A percentile compares a stretch with the other conserved stretches of the same genome.
phyloP scores from a whole-genome alignment of 495 filamentous ascomycete genomes.

The Rusavskia elegans region DNA sequence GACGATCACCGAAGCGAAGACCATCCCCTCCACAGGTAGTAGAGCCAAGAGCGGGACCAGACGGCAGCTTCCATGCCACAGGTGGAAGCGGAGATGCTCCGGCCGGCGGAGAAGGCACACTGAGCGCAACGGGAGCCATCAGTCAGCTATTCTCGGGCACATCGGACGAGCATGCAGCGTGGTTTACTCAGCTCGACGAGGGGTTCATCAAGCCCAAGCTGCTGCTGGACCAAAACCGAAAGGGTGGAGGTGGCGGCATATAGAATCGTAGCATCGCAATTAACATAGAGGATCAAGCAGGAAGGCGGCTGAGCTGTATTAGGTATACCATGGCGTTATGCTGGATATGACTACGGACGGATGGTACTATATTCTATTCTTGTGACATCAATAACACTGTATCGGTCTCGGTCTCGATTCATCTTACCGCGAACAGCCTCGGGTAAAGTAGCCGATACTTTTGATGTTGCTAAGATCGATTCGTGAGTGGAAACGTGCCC shows the following conservation, averaged over 20 bases:
- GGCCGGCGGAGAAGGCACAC: constrained; percentile 7
- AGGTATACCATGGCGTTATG: too few relatives aligned
- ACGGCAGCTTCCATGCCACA: constrained; percentile 14
- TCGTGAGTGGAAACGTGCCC: too few relatives aligned
- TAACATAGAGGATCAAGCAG: too few relatives aligned
- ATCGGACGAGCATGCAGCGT: constrained; percentile 72
- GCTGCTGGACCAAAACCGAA: constrained; percentile 51
- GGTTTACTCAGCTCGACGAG: constrained; percentile 90
- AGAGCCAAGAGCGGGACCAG: constrained; percentile 12
- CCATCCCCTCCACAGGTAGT: constrained; percentile 35
- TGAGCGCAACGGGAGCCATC: constrained; percentile 46
- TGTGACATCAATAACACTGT: too few relatives aligned
- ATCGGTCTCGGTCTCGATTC: too few relatives aligned
- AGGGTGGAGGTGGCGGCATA: constrained; percentile 10
- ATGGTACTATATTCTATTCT: too few relatives aligned
- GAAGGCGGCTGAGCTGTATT: too few relatives aligned
- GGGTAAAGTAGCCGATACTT: too few relatives aligned
- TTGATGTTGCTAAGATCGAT: too few relatives aligned
- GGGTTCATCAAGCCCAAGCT: constrained; percentile 91
- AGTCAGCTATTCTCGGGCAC: constrained; percentile 59
- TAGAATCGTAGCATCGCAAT: not conserved
- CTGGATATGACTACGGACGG: too few relatives aligned
- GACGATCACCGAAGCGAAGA: constrained; percentile 30
- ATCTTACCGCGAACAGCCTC: too few relatives aligned
- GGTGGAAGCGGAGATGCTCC: constrained; percentile 16